Evolutionary conservation across 108 stramenopile genomes (phyloP).

Genomic region (Bacterosira constricta): DNA sequence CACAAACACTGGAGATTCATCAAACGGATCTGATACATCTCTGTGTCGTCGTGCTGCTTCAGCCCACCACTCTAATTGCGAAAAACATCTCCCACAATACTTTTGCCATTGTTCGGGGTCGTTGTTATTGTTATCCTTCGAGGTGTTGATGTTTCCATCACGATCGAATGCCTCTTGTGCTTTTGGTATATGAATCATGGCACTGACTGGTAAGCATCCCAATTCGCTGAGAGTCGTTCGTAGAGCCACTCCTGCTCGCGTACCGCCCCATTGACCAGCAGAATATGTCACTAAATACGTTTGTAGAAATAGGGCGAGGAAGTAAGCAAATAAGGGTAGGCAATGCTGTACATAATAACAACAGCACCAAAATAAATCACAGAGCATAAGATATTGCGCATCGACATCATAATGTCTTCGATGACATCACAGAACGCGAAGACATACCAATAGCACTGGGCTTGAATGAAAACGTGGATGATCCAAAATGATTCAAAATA

Average conservation of each 20-base stretch:
- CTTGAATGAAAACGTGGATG: slow-evolving; percentile 67
- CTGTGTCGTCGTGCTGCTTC: slow-evolving; percentile 59
- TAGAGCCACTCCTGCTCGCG: slow-evolving; percentile 65
- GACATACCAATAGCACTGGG: slow-evolving; percentile 61
- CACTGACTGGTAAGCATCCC: slow-evolving; percentile 80
- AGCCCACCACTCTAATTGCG: slow-evolving; percentile 85
- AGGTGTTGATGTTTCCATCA: slow-evolving; percentile 44
- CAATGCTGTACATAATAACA: not conserved
- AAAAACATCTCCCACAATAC: slow-evolving; percentile 65
- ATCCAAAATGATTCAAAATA: slow-evolving; percentile 82
- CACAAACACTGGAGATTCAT: slow-evolving; percentile 52
- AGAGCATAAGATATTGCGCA: not conserved
- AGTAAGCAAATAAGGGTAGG: not conserved
- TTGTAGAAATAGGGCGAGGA: not conserved
- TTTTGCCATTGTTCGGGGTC: slow-evolving; percentile 47
- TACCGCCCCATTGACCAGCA: slow-evolving; percentile 84
- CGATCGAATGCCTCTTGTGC: slow-evolving; percentile 64
- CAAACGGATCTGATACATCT: slow-evolving; percentile 57
- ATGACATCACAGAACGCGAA: not conserved
- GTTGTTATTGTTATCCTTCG: slow-evolving; percentile 3
- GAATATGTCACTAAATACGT: slow-evolving; percentile 68
- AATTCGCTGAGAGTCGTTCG: slow-evolving; percentile 71
- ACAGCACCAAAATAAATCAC: not conserved
- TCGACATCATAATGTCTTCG: not conserved
- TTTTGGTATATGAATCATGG: slow-evolving; percentile 72